A percentile compares a stretch with the other conserved stretches of the same genome.
Conservation (phyloP, 2,329 filamentous ascomycete species). For the Exophiala aquamarina region DNA sequence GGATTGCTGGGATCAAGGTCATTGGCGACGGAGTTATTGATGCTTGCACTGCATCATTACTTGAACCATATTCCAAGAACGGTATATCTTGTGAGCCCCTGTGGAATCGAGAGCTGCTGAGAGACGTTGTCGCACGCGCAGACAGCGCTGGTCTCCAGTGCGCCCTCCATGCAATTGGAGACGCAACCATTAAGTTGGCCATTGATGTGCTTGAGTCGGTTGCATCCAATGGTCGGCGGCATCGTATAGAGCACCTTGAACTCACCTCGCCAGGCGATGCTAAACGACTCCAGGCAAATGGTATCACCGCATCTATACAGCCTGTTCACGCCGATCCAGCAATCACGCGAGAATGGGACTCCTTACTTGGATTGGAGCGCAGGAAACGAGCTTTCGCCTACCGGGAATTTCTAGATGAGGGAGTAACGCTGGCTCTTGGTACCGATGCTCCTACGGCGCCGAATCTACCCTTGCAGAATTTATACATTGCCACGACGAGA, state of each 20-base stretch:
- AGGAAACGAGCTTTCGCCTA: conserved; percentile 53
- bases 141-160: conserved; percentile 47
- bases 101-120: conserved; percentile 45
- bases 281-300: conserved; percentile 45
- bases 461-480: conserved; percentile 45
- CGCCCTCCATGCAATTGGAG: conserved; percentile 54
- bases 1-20: conserved; percentile 50
- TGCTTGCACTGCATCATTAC: conserved; percentile 51
- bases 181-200: conserved; percentile 46
- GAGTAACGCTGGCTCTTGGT: conserved; percentile 47
- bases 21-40: conserved; percentile 54
- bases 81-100: conserved; percentile 44
- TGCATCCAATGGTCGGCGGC: conserved; percentile 41
- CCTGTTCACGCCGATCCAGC: conserved; percentile 44
- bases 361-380: conserved; percentile 45
- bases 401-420: conserved; percentile 48
- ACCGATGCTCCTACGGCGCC: conserved; percentile 51
- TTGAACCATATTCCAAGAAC: conserved; percentile 47
- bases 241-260: conserved; percentile 54
- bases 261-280: conserved; percentile 50
- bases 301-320: conserved; percentile 45
- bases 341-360: conserved; percentile 49
- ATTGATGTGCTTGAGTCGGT: conserved; percentile 47
- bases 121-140: conserved; percentile 45
- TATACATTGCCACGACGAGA: conserved; percentile 52